phyloP scores from a whole-genome alignment of 768 basidiomycete genomes.

The Tylopilus balloui region DNA sequence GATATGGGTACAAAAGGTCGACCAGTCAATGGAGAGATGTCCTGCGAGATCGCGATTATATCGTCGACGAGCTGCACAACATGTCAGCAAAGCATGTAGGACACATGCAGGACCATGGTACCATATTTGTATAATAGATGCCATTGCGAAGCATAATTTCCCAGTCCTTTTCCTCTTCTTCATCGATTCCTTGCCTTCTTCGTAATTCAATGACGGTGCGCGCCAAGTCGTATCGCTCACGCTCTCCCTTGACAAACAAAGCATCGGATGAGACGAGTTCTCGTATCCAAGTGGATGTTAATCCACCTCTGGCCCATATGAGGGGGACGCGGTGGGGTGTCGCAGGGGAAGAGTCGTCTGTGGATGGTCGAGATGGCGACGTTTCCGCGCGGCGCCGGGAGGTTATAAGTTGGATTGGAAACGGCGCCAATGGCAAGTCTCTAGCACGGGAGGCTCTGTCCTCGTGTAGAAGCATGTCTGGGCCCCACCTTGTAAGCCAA shows the following conservation, averaged over 20 bases:
- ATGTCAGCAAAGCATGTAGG: background rate
- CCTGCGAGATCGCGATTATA: constrained; percentile 65
- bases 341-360: constrained; percentile 11
- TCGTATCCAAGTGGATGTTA: constrained; percentile 69
- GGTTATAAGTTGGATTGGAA: constrained; percentile 11
- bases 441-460: constrained; percentile 31
- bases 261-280: constrained; percentile 73
- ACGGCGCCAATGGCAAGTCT: constrained; percentile 17
- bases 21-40: constrained; percentile 68
- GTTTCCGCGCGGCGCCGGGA: constrained; percentile 31
- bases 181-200: constrained; percentile 46
- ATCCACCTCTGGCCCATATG: constrained; percentile 73
- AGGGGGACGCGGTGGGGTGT: constrained; percentile 36
- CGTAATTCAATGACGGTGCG: constrained; percentile 71
- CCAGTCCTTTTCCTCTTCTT: constrained; percentile 70
- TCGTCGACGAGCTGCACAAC: constrained; percentile 69
- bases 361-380: constrained; percentile 21
- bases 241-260: constrained; percentile 75
- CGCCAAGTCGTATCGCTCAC: constrained; percentile 76
- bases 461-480: constrained; percentile 70
- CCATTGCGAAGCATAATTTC: constrained; percentile 64
- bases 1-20: constrained; percentile 63
- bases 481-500: constrained; percentile 85
- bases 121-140: constrained; percentile 88
- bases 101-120: constrained; percentile 27